Base-by-base conservation (phyloP, 148 eudicot genomes). In the Bassia scoparia region DNA sequence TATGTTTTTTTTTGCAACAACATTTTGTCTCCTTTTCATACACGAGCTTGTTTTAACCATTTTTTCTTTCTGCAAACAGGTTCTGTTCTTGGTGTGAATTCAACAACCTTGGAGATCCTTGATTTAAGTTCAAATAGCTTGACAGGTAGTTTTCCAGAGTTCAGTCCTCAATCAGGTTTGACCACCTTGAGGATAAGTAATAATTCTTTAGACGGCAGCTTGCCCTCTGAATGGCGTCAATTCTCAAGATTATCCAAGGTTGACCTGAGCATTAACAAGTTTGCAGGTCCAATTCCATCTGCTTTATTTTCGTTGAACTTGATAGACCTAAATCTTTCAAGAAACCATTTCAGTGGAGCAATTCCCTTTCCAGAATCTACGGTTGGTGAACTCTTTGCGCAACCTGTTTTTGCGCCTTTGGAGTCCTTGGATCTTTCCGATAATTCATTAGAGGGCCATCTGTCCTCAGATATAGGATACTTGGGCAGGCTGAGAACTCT, bases 341-440 rank as follows among this genome's bases (percentile, higher is more conserved):
- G 82, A 64, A 94, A 95, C 74, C 86, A 76, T 37, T 84, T 95
- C 54, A 83, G 73, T 56, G 96, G 93, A 67, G 64, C 77, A 61
- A 87, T 95, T 74, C 91, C 97, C 76, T 79, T 89, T 54, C 84
- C 84, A 65, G 83, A 86, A 59, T 81, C 93, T 27, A 84, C 69
- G 61, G 70, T 83, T 31, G 77, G 79, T 54, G 92, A 86, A 61
- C 74, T 88, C 20, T 76, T 94, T 60, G 84, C 78, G 72, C 79
- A 88, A 65, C 82, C 96, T 66, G 75, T 89, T 41, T 82, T 71
- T 78, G 89, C 93, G 34, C 86, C 76, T 17, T 80, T 95, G 80
- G 96, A 91, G 74, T 81, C 83, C 75, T 83, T 91, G 68, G 98
- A 95, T 84, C 96, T 95, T 72, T 95, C 98, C 35, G 75, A 82